Conservation (phyloP, 441 rosid genomes). For the Populus hybrid region DNA sequence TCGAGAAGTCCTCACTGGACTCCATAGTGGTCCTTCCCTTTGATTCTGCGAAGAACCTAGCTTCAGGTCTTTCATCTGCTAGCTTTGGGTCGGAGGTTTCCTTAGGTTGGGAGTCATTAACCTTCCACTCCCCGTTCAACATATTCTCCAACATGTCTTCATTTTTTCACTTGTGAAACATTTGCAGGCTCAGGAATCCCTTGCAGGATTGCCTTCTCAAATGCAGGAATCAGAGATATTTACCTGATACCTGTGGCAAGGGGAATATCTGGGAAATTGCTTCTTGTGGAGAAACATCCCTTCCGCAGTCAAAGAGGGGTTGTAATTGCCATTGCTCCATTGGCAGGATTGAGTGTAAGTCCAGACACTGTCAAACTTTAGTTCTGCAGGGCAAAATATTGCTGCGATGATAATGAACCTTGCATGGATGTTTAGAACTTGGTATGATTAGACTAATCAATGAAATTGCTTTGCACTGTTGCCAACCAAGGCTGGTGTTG, state of each 20-base stretch:
- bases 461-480: neutral
- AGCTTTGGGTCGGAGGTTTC: constrained; percentile 70
- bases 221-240: constrained; percentile 61
- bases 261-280: constrained; percentile 51
- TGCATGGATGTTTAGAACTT: neutral
- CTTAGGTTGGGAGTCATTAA: constrained; percentile 42
- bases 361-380: neutral
- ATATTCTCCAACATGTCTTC: constrained; percentile 12
- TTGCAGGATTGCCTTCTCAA: constrained; percentile 64
- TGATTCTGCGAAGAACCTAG: constrained; percentile 38
- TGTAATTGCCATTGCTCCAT: constrained; percentile 62
- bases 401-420: neutral
- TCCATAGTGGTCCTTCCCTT: constrained; percentile 22
- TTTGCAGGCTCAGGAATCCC: constrained; percentile 57
- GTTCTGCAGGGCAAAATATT: neutral
- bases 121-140: constrained; percentile 1
- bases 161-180: constrained; percentile 15
- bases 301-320: constrained; percentile 59
- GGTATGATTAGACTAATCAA: neutral
- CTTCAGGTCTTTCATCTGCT: constrained; percentile 50
- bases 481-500: neutral
- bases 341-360: constrained; percentile 65
- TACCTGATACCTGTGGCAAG: constrained; percentile 44
- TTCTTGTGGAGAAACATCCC: constrained; percentile 76
- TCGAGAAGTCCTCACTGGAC: constrained; percentile 36